These are phyloP conservation scores for Tephrocybe sp. DNA, from an alignment of 768 basidiomycete genomes.

Conservation along the genomic window DNA sequence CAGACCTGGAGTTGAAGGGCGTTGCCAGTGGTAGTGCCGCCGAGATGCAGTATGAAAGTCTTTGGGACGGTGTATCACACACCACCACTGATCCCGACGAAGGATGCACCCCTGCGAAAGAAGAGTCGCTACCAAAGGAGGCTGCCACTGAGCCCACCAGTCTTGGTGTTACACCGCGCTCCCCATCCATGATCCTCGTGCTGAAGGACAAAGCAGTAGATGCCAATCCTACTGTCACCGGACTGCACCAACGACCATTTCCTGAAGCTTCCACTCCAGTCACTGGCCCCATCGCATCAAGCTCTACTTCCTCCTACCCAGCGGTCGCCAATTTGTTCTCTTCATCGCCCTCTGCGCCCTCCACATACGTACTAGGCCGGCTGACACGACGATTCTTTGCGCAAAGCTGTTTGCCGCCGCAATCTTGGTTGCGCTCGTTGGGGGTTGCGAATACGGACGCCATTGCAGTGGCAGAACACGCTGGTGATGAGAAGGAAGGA, in stretches of 20 bases:
- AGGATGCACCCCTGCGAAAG: too few species aligned
- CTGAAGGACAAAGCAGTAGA: neutral
- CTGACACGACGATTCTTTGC: conserved; percentile 16
- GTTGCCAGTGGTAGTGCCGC: too few species aligned
- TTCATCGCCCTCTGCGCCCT: neutral
- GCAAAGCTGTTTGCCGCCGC: conserved; percentile 15
- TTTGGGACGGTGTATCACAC: too few species aligned
- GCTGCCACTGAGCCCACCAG: neutral
- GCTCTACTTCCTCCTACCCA: neutral
- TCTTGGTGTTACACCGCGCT: neutral
- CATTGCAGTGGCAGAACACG: neutral
- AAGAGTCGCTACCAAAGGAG: too few species aligned
- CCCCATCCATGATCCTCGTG: neutral
- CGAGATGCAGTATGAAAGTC: too few species aligned
- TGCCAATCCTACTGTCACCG: too few species aligned
- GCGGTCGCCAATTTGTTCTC: neutral
- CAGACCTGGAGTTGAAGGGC: too few species aligned
- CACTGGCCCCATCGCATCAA: neutral
- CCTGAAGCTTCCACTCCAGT: too few species aligned
- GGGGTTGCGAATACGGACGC: neutral
- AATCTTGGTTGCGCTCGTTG: too few species aligned
- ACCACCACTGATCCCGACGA: too few species aligned
- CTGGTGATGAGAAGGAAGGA: neutral
- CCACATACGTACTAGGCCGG: conserved; percentile 4
- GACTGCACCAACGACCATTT: too few species aligned